phyloP scores from a whole-genome alignment of 2,329 filamentous ascomycete species.

The Aspergillus ochraceoroseus region DNA sequence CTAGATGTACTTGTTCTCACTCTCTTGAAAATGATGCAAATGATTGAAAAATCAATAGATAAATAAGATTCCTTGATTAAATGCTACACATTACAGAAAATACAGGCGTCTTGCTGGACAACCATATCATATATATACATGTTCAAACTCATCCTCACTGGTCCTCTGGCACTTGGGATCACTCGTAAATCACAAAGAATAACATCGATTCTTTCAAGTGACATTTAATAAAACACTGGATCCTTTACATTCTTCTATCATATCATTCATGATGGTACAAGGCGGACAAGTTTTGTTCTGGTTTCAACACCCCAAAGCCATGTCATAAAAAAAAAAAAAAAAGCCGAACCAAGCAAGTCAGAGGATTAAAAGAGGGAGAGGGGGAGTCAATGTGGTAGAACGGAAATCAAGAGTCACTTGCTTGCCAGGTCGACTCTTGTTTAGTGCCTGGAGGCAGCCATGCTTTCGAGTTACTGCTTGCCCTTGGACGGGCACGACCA shows the following conservation, averaged over 20 bases:
- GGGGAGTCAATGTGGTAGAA: too few species aligned
- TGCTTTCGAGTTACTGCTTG: constrained; percentile 37
- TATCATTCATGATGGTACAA: constrained; percentile 8
- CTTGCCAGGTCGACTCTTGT: constrained; percentile 78
- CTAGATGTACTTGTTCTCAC: background rate
- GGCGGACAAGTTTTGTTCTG: background rate
- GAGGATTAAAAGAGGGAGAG: constrained; percentile 5
- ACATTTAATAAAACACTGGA: too few species aligned
- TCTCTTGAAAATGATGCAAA: background rate
- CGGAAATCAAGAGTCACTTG: constrained; percentile 40
- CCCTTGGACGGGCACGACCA: constrained; percentile 40
- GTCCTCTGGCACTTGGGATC: too few species aligned
- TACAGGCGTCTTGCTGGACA: too few species aligned
- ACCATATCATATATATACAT: too few species aligned
- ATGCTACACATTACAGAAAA: too few species aligned
- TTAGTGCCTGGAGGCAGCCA: constrained; percentile 77
- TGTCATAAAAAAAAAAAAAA: background rate
- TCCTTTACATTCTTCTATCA: constrained; percentile 1
- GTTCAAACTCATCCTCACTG: too few species aligned
- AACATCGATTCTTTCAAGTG: too few species aligned
- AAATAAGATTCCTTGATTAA: too few species aligned
- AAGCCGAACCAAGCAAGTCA: constrained; percentile 20
- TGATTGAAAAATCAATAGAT: background rate
- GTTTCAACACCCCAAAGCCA: background rate
- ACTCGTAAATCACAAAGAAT: too few species aligned